Conservation (phyloP, 2,329 filamentous ascomycete species). For the Pseudovirgaria hyperparasitica region DNA sequence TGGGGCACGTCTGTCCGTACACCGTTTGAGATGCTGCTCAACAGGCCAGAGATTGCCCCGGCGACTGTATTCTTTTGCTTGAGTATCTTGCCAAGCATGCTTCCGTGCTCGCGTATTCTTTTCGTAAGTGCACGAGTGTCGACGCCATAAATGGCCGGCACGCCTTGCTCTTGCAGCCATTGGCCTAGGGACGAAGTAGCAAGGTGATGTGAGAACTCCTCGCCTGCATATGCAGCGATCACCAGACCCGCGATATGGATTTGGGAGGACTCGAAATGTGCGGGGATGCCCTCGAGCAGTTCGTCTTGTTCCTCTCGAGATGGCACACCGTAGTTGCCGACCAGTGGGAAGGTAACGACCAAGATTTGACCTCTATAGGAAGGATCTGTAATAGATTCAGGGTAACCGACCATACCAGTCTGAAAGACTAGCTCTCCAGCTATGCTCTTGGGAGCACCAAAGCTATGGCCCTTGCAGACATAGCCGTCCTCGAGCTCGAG, state of each 20-base stretch:
- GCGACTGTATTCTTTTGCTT: no score
- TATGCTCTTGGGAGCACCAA: conserved; percentile 87
- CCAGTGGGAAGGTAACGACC: conserved; percentile 88
- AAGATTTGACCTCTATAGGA: conserved; percentile 89
- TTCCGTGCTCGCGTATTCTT: conserved; percentile 83
- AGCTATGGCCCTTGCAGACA: conserved; percentile 88
- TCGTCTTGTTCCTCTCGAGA: conserved; percentile 74
- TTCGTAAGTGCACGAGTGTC: conserved; percentile 92
- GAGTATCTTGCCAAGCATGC: conserved; percentile 87
- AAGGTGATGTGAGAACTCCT: conserved; percentile 91
- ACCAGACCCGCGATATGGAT: conserved; percentile 93
- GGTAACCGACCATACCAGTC: conserved; percentile 98
- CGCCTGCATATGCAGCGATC: conserved; percentile 80
- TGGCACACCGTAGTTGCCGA: conserved; percentile 96
- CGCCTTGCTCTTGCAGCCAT: conserved; percentile 92
- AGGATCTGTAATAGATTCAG: conserved; percentile 80
- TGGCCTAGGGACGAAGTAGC: conserved; percentile 79
- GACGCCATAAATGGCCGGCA: conserved; percentile 89
- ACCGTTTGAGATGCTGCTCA: conserved; percentile 30
- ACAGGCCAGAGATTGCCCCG: no score
- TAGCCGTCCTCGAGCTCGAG: conserved; percentile 90
- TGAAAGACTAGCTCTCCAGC: conserved; percentile 98
- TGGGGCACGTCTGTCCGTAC: conserved; percentile 21
- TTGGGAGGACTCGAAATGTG: conserved; percentile 82
- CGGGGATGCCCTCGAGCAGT: conserved; percentile 72